Base-by-base conservation (phyloP, 202 grass and related monocot species). In the Alloteropsis angusta region DNA sequence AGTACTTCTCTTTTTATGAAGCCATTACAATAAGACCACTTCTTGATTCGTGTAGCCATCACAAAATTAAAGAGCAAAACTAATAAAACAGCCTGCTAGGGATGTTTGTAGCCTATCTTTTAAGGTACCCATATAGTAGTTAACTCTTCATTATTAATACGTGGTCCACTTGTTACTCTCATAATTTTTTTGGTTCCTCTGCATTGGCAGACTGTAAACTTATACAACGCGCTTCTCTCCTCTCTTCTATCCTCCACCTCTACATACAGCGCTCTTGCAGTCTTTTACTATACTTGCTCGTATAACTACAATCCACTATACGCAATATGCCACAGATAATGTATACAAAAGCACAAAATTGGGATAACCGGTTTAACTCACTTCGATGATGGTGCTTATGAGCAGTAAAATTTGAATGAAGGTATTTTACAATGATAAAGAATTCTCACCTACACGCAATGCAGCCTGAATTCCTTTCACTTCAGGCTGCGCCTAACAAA, bases 381-480 rank as follows among this genome's bases (percentile, higher is more conserved):
- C 69, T 54, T 57, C 21, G 45, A 88, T 19, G 28, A 71, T 70
- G 76, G 41, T 48, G 46, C 62, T 76, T 52, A 84, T 50, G 63
- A 54, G 55, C 69, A 71, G 41, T 65, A 84, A 80, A 84, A 60
- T 71, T 64, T 80, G 86, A 80, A 88, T 88, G 32, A 76, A 84
- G 43, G 49, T 80, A 81, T 84, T 64, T 88, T 84, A 85, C 77
- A 82, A 68, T 67, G 50, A 67, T 3, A 42, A 42, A 10, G 49
- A 72, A 56, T 60, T 65, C 72, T 72, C 49, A 37, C 49, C 82
- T 89, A 78, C 72, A 5, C 50, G 65, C 50, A 85, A 66, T 73
- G 49, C 58, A 82, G 78, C 82, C 78, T 73, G 72, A 89, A 72
- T 53, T 50, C 58, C 65, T 84, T 84, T 60, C 65, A 59, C 72